Conservation (phyloP, 1,284 basidiomycete species). For the Vanrija humicola region DNA sequence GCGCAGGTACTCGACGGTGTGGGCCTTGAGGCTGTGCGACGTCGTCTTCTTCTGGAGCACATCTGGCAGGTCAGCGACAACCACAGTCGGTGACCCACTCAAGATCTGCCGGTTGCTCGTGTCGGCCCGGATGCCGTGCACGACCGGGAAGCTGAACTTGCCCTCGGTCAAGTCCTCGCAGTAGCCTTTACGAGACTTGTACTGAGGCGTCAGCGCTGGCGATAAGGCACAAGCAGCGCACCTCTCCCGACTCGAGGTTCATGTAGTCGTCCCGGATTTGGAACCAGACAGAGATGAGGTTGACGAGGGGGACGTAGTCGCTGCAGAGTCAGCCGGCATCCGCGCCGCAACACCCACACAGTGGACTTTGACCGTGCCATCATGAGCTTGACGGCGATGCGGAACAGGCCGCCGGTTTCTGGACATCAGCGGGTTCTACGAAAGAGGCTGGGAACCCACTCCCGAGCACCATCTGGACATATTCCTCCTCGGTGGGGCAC, state of each 20-base stretch:
- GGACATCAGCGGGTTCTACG: neutral
- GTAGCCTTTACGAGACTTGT: constrained; percentile 87
- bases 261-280: constrained; percentile 97
- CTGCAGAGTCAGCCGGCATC: constrained; percentile 49
- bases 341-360: constrained; percentile 54
- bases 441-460: constrained; percentile 58
- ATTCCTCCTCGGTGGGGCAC: constrained; percentile 93
- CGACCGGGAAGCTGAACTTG: constrained; percentile 92
- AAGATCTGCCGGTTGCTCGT: constrained; percentile 68
- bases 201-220: constrained; percentile 53
- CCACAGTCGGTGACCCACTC: constrained; percentile 56
- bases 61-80: constrained; percentile 55
- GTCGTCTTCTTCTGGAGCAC: constrained; percentile 81
- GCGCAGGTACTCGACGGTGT: constrained; percentile 72
- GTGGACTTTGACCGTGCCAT: constrained; percentile 64
- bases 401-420: constrained; percentile 94
- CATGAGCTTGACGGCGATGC: constrained; percentile 93
- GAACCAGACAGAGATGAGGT: constrained; percentile 89
- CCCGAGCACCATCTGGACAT: constrained; percentile 93
- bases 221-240: constrained; percentile 43
- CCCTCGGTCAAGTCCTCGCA: constrained; percentile 93
- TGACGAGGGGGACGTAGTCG: constrained; percentile 86
- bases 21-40: constrained; percentile 70
- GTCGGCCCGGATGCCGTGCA: constrained; percentile 80
- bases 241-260: constrained; percentile 85